Conservation (phyloP, 345 rosid genomes). For the Syzygium oleosum region DNA sequence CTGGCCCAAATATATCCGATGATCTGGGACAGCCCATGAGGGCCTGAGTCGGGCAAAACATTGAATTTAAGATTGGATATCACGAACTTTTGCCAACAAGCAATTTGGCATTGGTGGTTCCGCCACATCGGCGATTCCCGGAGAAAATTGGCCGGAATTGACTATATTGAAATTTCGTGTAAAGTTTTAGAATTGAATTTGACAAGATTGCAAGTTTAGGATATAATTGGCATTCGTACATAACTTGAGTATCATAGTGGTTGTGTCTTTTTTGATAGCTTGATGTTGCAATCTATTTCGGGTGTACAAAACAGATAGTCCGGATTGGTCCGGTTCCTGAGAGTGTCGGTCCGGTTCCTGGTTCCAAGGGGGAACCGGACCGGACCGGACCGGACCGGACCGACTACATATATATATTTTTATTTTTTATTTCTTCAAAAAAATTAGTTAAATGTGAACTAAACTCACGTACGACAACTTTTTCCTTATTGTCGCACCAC, state of each 20-base stretch:
- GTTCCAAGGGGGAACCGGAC: too few species aligned
- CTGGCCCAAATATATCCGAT: background rate
- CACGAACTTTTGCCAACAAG: background rate
- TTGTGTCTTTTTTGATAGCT: too few species aligned
- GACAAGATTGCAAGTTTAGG: background rate
- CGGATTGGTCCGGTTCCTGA: too few species aligned
- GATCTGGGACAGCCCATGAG: background rate
- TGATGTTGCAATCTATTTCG: background rate
- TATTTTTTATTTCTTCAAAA: too few species aligned
- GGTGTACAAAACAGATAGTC: too few species aligned
- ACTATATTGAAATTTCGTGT: background rate
- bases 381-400: too few species aligned
- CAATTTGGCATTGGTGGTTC: background rate
- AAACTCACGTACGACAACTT: too few species aligned
- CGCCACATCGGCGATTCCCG: background rate
- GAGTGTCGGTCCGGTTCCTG: too few species aligned
- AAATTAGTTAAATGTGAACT: too few species aligned
- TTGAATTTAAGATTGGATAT: background rate
- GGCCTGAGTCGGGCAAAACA: background rate
- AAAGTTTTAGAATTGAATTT: background rate
- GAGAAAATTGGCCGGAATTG: background rate
- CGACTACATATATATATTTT: too few species aligned
- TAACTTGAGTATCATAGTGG: background rate
- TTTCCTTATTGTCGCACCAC: too few species aligned
- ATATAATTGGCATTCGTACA: background rate